These are phyloP conservation scores for Hypseocharis bilobata DNA, from an alignment of 441 rosid genomes.

Conservation along the genomic window DNA sequence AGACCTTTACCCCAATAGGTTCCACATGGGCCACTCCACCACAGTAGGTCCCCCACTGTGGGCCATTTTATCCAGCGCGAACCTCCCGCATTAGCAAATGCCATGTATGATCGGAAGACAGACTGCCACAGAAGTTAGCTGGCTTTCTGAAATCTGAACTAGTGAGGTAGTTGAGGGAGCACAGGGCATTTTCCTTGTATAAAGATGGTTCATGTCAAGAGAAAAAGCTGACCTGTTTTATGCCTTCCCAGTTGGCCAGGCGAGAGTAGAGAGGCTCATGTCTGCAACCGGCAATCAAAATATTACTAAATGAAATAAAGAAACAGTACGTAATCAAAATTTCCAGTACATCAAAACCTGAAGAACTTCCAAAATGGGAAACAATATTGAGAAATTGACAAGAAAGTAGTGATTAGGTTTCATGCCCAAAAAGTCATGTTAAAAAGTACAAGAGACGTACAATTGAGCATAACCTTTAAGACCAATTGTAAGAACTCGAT, in stretches of 20 bases:
- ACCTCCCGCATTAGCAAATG: too few relatives aligned
- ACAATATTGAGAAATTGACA: not conserved
- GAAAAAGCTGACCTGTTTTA: constrained; percentile 16
- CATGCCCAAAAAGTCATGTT: not conserved
- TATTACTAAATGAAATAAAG: not conserved
- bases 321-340: not conserved
- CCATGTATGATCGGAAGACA: too few relatives aligned
- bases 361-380: not conserved
- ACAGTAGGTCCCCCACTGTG: too few relatives aligned
- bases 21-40: too few relatives aligned
- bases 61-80: too few relatives aligned
- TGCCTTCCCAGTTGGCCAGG: constrained; percentile 28
- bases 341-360: not conserved
- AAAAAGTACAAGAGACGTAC: constrained; percentile 15
- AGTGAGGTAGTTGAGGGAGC: not conserved
- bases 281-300: constrained; percentile 11
- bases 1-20: too few relatives aligned
- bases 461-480: constrained; percentile 26
- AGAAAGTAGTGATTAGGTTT: not conserved
- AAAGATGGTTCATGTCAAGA: not conserved
- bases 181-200: not conserved
- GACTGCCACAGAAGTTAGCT: too few relatives aligned
- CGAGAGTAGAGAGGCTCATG: constrained; percentile 24
- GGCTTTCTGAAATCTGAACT: too few relatives aligned
- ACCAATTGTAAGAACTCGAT: constrained; percentile 26